Base-by-base conservation (phyloP, 2,329 filamentous ascomycete species). In the Dothistroma septosporum region DNA sequence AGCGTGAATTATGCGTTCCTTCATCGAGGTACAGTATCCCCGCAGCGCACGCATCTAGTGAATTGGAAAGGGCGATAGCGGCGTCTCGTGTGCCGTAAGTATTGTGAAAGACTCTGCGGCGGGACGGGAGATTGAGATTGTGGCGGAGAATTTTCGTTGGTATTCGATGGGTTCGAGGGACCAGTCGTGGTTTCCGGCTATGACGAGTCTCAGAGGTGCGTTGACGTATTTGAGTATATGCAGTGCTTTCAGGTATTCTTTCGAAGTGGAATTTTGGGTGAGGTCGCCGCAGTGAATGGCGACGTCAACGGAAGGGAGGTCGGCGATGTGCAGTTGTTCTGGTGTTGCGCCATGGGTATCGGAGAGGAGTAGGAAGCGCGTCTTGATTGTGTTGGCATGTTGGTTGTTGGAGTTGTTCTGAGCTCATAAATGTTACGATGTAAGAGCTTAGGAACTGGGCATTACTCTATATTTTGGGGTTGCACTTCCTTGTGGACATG, bases 151-250 rank as follows among this genome's bases (percentile, higher is more conserved):
- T 56, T 19, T 57, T 44, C 12, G 59, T 66, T 61, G 57, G 16
- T 60, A 57, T 33, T 71, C 46, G 55, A 61, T 4, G 50, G 16
- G 8, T 55, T 87, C 84, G 0, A 87, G 76, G 4, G 79, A 81
- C 48, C 85, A 75, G 67, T 87, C 85, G 72, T 87, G 85, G 67
- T 87, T 87, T 0, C 85, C 85, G 0, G 85, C 80, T 61, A 87
- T 86, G 21, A 87, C 80, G 24, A 87, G 75, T 67, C 87, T 87
- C 5, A 87, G 70, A 9, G 80, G 78, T 1, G 83, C 83, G 14
- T 82, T 73, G 37, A 83, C 78, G 0, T 67, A 66, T 12, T 73
- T 71, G 7, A 87, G 75, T 72, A 83, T 77, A 5, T 76, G 67
- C 14, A 85, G 66, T 2, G 79, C 78, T 11, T 67, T 61, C 32